Conservation (phyloP, 1,139 yeast species). For the Diutina neorugosa region DNA sequence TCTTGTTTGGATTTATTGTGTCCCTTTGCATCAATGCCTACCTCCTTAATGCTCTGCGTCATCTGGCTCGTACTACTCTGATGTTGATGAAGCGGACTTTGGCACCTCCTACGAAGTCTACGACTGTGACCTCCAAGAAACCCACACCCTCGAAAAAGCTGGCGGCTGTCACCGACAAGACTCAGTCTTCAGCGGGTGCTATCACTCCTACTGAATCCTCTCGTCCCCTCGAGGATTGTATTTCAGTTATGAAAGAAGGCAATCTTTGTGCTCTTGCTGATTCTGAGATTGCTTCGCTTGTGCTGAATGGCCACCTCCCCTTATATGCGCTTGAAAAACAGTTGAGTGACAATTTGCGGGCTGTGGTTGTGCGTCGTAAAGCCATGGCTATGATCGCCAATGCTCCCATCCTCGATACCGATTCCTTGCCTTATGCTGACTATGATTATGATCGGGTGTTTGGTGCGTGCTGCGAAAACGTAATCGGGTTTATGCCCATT, state of each 20-base stretch:
- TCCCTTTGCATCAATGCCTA: conserved; percentile 77
- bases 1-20: conserved; percentile 60
- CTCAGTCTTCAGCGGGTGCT: neutral
- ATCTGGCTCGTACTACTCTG: conserved; percentile 34
- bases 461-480: conserved; percentile 99
- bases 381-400: conserved; percentile 76
- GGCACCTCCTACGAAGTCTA: conserved; percentile 4
- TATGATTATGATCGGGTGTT: conserved; percentile 93
- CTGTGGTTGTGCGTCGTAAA: conserved; percentile 84
- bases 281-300: conserved; percentile 64
- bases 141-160: conserved; percentile 6
- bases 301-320: conserved; percentile 70
- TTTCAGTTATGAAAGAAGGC: conserved; percentile 57
- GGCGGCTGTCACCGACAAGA: neutral
- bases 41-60: conserved; percentile 64
- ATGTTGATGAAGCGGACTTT: conserved; percentile 18
- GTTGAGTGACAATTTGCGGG: conserved; percentile 76
- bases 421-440: conserved; percentile 62
- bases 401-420: conserved; percentile 66
- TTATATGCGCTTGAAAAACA: conserved; percentile 90
- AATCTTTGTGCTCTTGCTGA: conserved; percentile 52
- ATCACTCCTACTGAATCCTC: neutral
- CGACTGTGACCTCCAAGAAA: conserved; percentile 8
- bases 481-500: conserved; percentile 88
- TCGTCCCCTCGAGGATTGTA: conserved; percentile 50